phyloP scores from a whole-genome alignment of 352 stramenopile species.

The Pythium phragmiticola region DNA sequence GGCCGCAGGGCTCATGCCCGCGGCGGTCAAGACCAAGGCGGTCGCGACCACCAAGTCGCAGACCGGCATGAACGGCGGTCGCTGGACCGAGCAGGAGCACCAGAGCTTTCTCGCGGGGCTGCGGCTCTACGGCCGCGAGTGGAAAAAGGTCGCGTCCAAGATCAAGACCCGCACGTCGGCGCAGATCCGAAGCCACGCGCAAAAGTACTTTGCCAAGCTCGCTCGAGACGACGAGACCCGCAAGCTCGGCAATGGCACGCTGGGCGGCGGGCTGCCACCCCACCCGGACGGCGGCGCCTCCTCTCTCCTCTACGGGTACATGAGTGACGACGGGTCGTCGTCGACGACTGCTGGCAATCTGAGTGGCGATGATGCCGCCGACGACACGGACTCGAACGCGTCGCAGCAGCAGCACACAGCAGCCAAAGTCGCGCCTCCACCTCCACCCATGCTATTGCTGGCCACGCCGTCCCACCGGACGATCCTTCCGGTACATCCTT shows the following conservation, averaged over 20 bases:
- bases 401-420: constrained; percentile 1
- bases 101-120: constrained; percentile 94
- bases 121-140: constrained; percentile 94
- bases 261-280: constrained; percentile 9
- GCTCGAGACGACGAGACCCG: constrained; percentile 72
- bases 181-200: constrained; percentile 81
- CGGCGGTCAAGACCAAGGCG: constrained; percentile 28
- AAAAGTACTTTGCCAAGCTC: constrained; percentile 89
- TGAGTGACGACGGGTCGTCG: constrained; percentile 57
- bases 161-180: constrained; percentile 87
- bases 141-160: constrained; percentile 94
- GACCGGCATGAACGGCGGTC: constrained; percentile 83
- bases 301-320: constrained; percentile 36
- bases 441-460: background rate
- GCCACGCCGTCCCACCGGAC: constrained; percentile 9
- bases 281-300: constrained; percentile 3
- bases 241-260: constrained; percentile 35
- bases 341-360: constrained; percentile 44
- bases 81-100: constrained; percentile 95
- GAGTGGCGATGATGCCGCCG: constrained; percentile 53
- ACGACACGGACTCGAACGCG: constrained; percentile 31
- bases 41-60: constrained; percentile 45
- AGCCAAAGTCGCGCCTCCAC: background rate
- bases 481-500: constrained; percentile 23
- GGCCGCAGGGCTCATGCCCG: background rate